Evolutionary conservation across 2,329 filamentous ascomycete species (phyloP), one percentile per base, ranked within the genome.

Genomic region (Fusarium anthophilum): DNA sequence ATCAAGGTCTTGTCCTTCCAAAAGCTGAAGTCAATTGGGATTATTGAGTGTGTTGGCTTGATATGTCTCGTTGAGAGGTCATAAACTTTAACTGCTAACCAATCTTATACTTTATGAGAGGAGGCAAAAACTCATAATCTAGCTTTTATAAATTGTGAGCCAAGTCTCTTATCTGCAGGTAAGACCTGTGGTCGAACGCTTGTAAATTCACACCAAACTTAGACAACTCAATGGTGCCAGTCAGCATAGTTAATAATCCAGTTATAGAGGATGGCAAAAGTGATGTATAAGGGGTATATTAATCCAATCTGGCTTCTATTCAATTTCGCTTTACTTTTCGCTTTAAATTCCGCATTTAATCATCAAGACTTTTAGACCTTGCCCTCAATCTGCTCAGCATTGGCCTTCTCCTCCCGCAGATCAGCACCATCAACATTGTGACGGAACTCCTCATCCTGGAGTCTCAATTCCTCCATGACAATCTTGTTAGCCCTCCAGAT

Each of bases 391-490:
- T 79, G 77, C 53, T 81, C 78, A 22, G 73, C 56, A 8, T 48
- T 61, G 3, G 65, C 72, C 75, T 81, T 81, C 60, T 82, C 80
- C 35, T 81, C 79, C 8, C 74, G 67, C 41, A 77, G 43, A 22
- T 77, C 77, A 8, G 75, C 67, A 6, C 75, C 80, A 2, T 80
- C 77, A 6, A 73, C 73, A 50, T 78, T 77, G 24, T 79, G 76
- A n/a, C 81, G 73, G 63, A 81, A 82, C 67, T 82, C 79, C 38
- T 80, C 79, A 12, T 84, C 82, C 24, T 82, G 78, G 0, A 70
- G 43, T 2, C 65, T 67, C 24, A 88, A 81, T 70, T 86, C 83
- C 6, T 81, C 82, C 81, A 89, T 85, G 59, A 89, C 70, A 18
- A 76, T 65, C 53, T 74, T 74, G 76, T 88, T 84, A 2, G 87